Evolutionary conservation across 257 asterid genomes (phyloP), one percentile per base, ranked within the genome.

Genomic region (Petunia secreta): DNA sequence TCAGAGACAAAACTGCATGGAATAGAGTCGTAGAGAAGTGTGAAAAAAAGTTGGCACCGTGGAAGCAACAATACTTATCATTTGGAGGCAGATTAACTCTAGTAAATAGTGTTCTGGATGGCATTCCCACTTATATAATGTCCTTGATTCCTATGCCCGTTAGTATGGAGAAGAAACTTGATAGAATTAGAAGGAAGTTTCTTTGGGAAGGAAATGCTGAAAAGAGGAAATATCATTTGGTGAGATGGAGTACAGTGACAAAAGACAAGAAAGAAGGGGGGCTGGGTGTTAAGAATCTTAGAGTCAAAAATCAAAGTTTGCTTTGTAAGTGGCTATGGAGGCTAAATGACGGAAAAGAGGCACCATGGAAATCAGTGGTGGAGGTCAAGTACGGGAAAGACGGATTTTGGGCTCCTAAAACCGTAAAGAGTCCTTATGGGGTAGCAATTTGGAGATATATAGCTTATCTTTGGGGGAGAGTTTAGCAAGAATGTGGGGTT

Each of bases 331-430:
- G 75, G 10, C 43, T n/a, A n/a, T n/a, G n/a, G n/a, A n/a, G n/a
- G n/a, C n/a, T n/a, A n/a, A n/a, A n/a, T n/a, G n/a, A n/a, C n/a
- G n/a, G n/a, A n/a, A 63, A 40, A 13, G 75, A 14, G 41, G 6
- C 75, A 52, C 75, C 43, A 1, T 66, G 75, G 75, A 66, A 66
- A 66, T 41, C 52, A 14, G 75, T 40, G 53, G 37, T 41, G 75
- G 52, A 63, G 43, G 34, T 36, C 39, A 63, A 36, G 36, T 63
- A 36, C 36, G 43, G 68, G 10, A 63, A 43, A 63, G 68, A 41
- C n/a, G 3, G 53, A 37, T 13, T 40, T 66, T 66, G 53, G 75
- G 53, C 38, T 66, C 75, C 75, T 41, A 66, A 66, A 53, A 13
- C 14, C 41, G 52, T 66, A 53, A 66, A 40, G 40, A 66, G 36